Conservation (phyloP, 2,329 filamentous ascomycete genomes). For the Triangularia setosa region DNA sequence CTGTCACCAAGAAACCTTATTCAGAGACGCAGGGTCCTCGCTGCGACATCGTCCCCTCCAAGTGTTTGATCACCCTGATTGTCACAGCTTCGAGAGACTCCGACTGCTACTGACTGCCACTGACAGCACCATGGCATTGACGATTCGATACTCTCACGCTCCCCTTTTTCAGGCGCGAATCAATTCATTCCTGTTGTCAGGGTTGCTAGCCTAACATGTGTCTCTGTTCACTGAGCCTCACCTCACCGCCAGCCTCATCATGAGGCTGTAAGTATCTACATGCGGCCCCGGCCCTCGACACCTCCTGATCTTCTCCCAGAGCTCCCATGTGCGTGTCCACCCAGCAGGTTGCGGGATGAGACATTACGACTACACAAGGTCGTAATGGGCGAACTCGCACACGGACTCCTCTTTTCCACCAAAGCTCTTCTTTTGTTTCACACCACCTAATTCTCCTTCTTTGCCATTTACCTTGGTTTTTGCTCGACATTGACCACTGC, state of each 20-base stretch:
- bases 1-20: constrained; percentile 5
- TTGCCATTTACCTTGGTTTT: not conserved
- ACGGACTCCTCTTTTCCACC: not conserved
- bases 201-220: not conserved
- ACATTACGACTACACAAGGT: not conserved
- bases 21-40: constrained; percentile 9
- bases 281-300: not conserved
- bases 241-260: not conserved
- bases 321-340: not conserved
- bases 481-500: not conserved
- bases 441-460: constrained; percentile 5
- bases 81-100: constrained; percentile 13
- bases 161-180: not conserved
- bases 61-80: constrained; percentile 22
- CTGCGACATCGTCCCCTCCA: constrained; percentile 8
- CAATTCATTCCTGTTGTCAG: not conserved
- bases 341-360: not conserved
- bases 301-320: not conserved
- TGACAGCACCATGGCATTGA: not conserved
- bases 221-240: not conserved
- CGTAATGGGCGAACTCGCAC: not conserved
- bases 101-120: not conserved
- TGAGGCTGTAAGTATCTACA: not conserved
- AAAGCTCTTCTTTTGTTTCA: not conserved
- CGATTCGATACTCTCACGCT: not conserved